These are phyloP conservation scores for Alternaria arborescens DNA, from an alignment of 2,329 filamentous ascomycete species.

Conservation along the genomic window DNA sequence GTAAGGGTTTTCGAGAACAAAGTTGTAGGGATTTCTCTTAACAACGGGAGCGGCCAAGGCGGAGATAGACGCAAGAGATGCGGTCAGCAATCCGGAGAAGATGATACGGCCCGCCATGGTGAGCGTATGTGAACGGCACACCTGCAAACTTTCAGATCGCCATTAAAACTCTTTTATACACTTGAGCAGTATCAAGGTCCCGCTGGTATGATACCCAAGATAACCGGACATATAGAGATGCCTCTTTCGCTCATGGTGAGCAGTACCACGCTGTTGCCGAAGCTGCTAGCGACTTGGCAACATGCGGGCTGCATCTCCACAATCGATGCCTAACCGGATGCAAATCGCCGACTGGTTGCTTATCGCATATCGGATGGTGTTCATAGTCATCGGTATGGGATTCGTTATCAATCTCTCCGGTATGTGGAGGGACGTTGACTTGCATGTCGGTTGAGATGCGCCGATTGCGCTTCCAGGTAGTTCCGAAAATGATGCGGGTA, in stretches of 20 bases:
- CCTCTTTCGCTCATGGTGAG: constrained; percentile 5
- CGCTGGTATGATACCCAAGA: background rate
- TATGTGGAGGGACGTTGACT: background rate
- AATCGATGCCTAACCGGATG: background rate
- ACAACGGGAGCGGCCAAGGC: constrained; percentile 19
- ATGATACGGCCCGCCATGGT: constrained; percentile 19
- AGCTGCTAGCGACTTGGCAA: constrained; percentile 6
- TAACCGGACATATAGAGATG: constrained; percentile 3
- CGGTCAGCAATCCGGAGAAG: constrained; percentile 16
- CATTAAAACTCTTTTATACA: background rate
- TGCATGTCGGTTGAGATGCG: background rate
- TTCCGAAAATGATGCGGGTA: background rate
- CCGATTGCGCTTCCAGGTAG: background rate
- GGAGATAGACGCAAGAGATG: constrained; percentile 17
- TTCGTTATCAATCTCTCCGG: constrained; percentile 3
- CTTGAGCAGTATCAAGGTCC: background rate
- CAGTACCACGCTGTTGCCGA: background rate
- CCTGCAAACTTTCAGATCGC: background rate
- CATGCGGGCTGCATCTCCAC: constrained; percentile 2
- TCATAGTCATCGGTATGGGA: background rate
- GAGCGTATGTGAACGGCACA: background rate
- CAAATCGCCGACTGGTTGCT: background rate
- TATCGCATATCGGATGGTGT: background rate
- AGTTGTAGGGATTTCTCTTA: constrained; percentile 32
- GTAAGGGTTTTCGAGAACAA: constrained; percentile 29